Conservation (phyloP, 2,329 filamentous ascomycete genomes). For the Beauveria varroae region DNA sequence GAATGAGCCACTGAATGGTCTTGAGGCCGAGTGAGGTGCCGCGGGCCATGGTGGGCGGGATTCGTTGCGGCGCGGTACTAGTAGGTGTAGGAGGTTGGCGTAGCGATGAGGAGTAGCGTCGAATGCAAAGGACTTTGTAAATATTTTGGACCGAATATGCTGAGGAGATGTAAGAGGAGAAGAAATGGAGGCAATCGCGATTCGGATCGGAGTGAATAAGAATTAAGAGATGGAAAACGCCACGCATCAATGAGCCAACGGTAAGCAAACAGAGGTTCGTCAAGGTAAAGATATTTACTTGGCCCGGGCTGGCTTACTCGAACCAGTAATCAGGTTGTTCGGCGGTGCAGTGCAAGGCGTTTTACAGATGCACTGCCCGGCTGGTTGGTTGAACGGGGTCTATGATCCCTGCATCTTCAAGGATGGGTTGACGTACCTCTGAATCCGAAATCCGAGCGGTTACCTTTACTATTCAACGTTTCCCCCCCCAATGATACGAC, state of each 20-base stretch:
- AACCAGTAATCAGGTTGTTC: slow-evolving; percentile 4
- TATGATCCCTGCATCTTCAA: neutral
- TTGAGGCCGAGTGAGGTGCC: slow-evolving; percentile 50
- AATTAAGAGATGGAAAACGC: neutral
- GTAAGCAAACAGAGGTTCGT: neutral
- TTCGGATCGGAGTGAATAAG: neutral
- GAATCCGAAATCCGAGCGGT: neutral
- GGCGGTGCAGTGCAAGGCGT: neutral
- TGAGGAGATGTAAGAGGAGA: neutral
- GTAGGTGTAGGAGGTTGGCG: too few species aligned
- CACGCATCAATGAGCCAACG: neutral
- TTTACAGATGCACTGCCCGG: neutral
- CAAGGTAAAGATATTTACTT: neutral
- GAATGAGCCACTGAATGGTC: slow-evolving; percentile 60
- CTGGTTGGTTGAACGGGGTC: neutral
- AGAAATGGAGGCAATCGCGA: neutral
- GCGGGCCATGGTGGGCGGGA: neutral
- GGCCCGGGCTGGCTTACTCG: neutral
- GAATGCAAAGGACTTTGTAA: neutral
- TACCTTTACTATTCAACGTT: neutral
- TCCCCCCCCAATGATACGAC: neutral
- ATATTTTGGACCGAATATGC: neutral
- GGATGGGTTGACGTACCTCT: neutral
- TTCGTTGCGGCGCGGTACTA: neutral
- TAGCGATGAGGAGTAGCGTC: neutral